Percentiles rank a stretch among this genome's conserved stretches.
These are phyloP conservation scores for Leccinum rimulosum DNA, from an alignment of 768 basidiomycete genomes.

Conservation along the genomic window DNA sequence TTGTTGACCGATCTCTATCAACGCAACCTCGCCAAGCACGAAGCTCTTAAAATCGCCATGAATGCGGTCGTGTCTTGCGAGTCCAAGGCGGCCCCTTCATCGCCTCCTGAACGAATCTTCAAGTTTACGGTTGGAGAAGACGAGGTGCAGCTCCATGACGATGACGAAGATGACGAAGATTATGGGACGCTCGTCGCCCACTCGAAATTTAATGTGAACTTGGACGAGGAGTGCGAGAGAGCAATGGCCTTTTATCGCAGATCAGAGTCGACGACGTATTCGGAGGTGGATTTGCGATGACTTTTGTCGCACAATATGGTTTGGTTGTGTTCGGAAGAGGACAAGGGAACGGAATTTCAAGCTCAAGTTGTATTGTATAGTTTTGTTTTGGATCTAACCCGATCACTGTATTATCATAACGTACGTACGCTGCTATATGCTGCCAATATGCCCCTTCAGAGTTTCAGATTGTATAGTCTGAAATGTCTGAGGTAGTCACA, in stretches of 20 bases:
- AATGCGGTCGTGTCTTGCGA: neutral
- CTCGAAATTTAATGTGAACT: constrained; percentile 15
- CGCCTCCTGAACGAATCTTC: constrained; percentile 13
- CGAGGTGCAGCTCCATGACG: constrained; percentile 7
- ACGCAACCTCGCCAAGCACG: constrained; percentile 23
- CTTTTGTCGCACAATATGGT: neutral
- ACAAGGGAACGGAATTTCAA: neutral
- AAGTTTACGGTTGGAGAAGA: constrained; percentile 24
- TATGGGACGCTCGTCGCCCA: constrained; percentile 24
- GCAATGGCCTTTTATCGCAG: constrained; percentile 26
- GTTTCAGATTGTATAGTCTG: neutral
- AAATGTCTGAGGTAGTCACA: neutral
- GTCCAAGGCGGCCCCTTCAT: neutral
- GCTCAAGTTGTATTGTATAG: constrained; percentile 9
- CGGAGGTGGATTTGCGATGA: neutral
- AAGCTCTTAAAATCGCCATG: neutral
- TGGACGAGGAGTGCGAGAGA: constrained; percentile 27
- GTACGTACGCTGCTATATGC: constrained; percentile 3
- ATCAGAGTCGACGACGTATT: constrained; percentile 2
- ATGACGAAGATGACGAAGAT: constrained; percentile 27
- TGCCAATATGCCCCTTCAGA: constrained; percentile 1
- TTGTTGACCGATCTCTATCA: constrained; percentile 45
- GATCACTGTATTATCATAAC: constrained; percentile 3
- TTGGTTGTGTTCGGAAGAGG: neutral
- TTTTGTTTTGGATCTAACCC: constrained; percentile 25